Evolutionary conservation across 2,329 filamentous ascomycete genomes (phyloP), one percentile per base, ranked within the genome.

Genomic region (Penicillium verrucosum): DNA sequence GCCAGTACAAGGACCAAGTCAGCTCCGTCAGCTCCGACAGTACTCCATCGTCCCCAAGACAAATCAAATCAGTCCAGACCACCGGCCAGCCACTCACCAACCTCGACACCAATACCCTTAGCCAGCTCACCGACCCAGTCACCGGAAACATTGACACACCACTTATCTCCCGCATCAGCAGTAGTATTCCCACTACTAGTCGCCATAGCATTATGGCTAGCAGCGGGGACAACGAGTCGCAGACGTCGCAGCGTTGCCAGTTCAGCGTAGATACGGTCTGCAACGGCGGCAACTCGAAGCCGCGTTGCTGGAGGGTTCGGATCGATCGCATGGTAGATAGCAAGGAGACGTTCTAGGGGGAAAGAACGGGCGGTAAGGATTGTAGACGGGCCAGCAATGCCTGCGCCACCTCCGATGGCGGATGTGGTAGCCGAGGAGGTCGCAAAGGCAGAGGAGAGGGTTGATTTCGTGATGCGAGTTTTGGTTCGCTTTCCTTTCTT

Each of bases 311-410:
- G 72, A 7, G 77, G 78, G 40, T 77, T 76, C 1, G 75, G 75
- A 45, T 80, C 74, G 21, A 80, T 75, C 12, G 77, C 77, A 43
- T 78, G 77, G 52, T 77, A 78, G 27, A 81, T 79, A 1, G 78
- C 78, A 9, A 80, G 63, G 3, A 80, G 63, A 1, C 78, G 71
- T 60, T 80, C 78, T 4, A 80, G 62, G 0, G 75, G 71, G 57
- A 80, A 80, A 0, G 78, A 70, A 4, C 72, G 74, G 4, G 73
- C 73, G 6, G 72, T 75, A 21, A 77, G 65, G 42, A 77, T 73
- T 0, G 72, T 75, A 3, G 74, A 74, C 14, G 73, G 70, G 0
- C 73, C 74, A 6, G 67, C 73, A 42, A 71, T 73, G 36, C 68
- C 72, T 14, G 64, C 63, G 30, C 60, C 67, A 11, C 65, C 65